Conservation (phyloP, 2,329 filamentous ascomycete species). For the Aspergillus luchuensis region DNA sequence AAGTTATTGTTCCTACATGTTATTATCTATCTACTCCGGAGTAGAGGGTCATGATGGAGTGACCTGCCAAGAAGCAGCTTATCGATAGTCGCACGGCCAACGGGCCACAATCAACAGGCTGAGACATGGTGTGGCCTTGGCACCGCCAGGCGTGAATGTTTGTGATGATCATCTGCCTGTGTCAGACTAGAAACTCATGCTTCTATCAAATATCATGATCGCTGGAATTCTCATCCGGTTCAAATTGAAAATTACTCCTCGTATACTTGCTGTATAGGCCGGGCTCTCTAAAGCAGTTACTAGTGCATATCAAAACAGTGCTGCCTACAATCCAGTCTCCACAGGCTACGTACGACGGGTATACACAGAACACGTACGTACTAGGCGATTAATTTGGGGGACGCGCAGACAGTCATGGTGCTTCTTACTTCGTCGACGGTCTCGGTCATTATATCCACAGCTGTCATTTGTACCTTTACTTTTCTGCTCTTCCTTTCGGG, state of each 20-base stretch:
- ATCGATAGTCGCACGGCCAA: conserved; percentile 46
- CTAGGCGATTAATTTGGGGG: not conserved
- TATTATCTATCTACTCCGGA: too few species aligned
- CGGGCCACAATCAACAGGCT: conserved; percentile 7
- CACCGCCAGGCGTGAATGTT: not conserved
- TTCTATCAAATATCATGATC: not conserved
- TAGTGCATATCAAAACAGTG: conserved; percentile 2
- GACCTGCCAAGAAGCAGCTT: conserved; percentile 31
- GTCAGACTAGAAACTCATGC: not conserved
- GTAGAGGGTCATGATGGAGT: too few species aligned
- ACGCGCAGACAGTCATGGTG: conserved; percentile 40
- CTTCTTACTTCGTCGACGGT: conserved; percentile 49
- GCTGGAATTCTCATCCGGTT: not conserved
- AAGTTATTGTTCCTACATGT: too few species aligned
- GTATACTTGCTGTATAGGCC: not conserved
- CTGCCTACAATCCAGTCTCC: conserved; percentile 2
- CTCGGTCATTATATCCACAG: conserved; percentile 46
- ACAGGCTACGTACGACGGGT: conserved; percentile 1
- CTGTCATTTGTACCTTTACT: conserved; percentile 72
- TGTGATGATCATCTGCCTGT: not conserved
- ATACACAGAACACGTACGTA: not conserved
- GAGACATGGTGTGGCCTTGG: conserved; percentile 4
- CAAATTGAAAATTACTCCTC: not conserved
- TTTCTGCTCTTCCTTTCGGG: conserved; percentile 82
- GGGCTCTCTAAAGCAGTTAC: not conserved